Base-by-base conservation (phyloP, 129 eudicot genomes). In the Erigeron canadensis region DNA sequence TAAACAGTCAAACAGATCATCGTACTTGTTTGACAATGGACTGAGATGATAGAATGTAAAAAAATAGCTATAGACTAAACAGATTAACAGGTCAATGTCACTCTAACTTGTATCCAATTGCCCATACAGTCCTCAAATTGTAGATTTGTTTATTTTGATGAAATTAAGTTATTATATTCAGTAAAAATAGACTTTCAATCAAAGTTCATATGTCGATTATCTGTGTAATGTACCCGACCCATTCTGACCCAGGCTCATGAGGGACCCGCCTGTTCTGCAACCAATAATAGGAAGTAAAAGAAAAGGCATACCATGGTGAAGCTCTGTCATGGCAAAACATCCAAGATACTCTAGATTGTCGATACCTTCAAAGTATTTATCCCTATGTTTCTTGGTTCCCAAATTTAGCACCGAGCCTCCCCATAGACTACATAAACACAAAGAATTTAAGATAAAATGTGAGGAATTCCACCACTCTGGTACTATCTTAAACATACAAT, bases 261-360 rank as follows among this genome's bases (percentile, higher is more conserved):
- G 6, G 15, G 17, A 23, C 21, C 43, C 44, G 21, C 28, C 44
- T 9, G 5, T 34, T 60, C 5, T 60, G 43, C 65, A n/a, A 34
- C 65, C 38, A 28, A 16, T 60, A 60, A 23, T n/a, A 59, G 42
- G 13, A 70, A 47, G n/a, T 38, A 43, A 56, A 65, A 34, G 47
- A 22, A 74, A 78, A 40, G 17, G 70, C 81, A 48, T 85, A 93
- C 98, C 98, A 65, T 89, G 98, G 83, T 93, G 98, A 72, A 93
- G 95, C 72, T 93, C 98, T 4, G 98, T 89, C 98, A 93, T 93
- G 7, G 98, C 98, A 81, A 93, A 93, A 79, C 98, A 93, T 12
- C 98, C 98, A 50, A 85, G 85, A 75, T 87, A 93, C 75, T 93
- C 98, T 62, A 93, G 54, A 67, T 82, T 89, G 88, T 87, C 96